Conservation (phyloP, 2,329 filamentous ascomycete genomes). For the Alternaria consortialis region DNA sequence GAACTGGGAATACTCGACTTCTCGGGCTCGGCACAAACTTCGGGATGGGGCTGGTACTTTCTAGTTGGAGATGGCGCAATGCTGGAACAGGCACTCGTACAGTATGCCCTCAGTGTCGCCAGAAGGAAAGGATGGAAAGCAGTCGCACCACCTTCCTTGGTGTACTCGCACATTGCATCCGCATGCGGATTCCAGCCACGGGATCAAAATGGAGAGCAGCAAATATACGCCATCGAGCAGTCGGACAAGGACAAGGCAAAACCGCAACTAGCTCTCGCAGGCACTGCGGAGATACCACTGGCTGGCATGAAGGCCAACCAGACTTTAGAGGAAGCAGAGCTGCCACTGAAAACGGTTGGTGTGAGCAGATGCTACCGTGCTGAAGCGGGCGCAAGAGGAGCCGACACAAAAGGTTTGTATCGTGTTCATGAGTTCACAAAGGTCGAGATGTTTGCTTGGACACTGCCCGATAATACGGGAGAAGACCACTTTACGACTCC, state of each 20-base stretch:
- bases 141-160: slow-evolving; percentile 85
- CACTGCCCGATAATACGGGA: slow-evolving; percentile 62
- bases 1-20: slow-evolving; percentile 94
- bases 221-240: slow-evolving; percentile 84
- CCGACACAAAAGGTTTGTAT: slow-evolving; percentile 93
- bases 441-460: slow-evolving; percentile 97
- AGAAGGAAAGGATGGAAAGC: slow-evolving; percentile 78
- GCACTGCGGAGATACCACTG: slow-evolving; percentile 93
- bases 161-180: slow-evolving; percentile 88
- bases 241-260: slow-evolving; percentile 66
- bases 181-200: slow-evolving; percentile 95
- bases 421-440: slow-evolving; percentile 99
- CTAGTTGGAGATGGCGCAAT: slow-evolving; percentile 89
- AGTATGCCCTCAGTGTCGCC: slow-evolving; percentile 81
- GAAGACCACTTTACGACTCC: slow-evolving; percentile 45
- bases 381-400: slow-evolving; percentile 88
- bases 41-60: slow-evolving; percentile 98
- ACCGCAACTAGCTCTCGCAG: slow-evolving; percentile 79
- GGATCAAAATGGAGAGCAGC: slow-evolving; percentile 88
- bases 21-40: slow-evolving; percentile 77
- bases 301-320: slow-evolving; percentile 86
- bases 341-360: slow-evolving; percentile 83
- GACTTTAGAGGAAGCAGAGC: slow-evolving; percentile 68
- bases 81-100: slow-evolving; percentile 91
- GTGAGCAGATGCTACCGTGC: slow-evolving; percentile 94